Percentiles rank a stretch among this genome's conserved stretches.
Evolutionary conservation across 164 flowering plant species (phyloP).

Genomic region (Dillenia suffruticosa): DNA sequence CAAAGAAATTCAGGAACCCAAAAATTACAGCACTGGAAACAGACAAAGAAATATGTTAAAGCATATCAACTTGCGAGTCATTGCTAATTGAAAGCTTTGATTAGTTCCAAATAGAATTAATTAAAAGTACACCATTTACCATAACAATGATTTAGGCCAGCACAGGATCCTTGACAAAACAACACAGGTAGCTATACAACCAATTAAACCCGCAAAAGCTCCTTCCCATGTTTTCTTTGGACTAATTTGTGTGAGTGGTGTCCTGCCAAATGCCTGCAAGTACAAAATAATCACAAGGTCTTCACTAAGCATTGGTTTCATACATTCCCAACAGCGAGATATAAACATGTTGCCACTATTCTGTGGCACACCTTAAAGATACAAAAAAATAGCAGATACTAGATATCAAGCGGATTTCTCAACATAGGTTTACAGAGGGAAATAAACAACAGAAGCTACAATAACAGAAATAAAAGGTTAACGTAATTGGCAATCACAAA

Average conservation of each 20-base stretch:
- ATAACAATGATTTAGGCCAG: conserved; percentile 76
- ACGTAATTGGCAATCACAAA: too few species aligned
- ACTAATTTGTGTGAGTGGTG: conserved; percentile 83
- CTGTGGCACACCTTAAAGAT: too few species aligned
- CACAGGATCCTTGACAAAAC: conserved; percentile 55
- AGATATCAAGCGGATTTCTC: too few species aligned
- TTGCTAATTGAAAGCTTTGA: too few species aligned
- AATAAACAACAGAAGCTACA: too few species aligned
- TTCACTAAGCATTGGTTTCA: too few species aligned
- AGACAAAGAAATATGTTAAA: conserved; percentile 6
- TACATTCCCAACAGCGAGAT: too few species aligned
- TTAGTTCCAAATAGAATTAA: conserved; percentile 1
- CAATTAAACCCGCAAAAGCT: conserved; percentile 77
- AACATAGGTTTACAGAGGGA: too few species aligned
- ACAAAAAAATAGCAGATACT: too few species aligned
- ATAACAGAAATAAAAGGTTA: too few species aligned
- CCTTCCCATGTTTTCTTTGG: conserved; percentile 99
- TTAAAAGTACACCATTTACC: conserved; percentile 36
- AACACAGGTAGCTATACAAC: conserved; percentile 69
- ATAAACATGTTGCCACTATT: too few species aligned
- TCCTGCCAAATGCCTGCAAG: conserved; percentile 89
- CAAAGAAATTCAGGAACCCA: conserved; percentile 79
- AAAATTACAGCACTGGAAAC: conserved; percentile 65
- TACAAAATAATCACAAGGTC: not conserved
- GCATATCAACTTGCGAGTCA: not conserved